A percentile compares a stretch with the other conserved stretches of the same genome.
Evolutionary conservation across 1,284 basidiomycete genomes (phyloP).

Genomic region (Cutaneotrichosporon sp.): DNA sequence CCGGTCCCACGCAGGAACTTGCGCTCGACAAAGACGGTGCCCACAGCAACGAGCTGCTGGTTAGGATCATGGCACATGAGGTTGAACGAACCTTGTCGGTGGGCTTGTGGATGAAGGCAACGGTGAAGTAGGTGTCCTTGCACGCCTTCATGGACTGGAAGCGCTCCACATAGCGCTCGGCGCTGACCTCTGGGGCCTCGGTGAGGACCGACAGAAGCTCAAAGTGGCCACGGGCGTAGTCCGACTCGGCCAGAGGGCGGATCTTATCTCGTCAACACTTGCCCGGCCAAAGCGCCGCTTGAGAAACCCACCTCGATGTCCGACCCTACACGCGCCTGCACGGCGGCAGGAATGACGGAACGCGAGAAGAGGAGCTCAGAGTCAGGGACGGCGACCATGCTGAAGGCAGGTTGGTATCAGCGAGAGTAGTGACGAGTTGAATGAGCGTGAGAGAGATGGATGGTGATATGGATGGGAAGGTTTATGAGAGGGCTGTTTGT

Average conservation of each 20-base stretch:
- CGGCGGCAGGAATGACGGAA: conserved; percentile 31
- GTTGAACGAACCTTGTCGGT: conserved; percentile 60
- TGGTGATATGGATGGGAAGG: not conserved
- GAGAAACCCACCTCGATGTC: conserved; percentile 35
- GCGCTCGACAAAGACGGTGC: conserved; percentile 83
- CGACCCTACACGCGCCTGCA: conserved; percentile 29
- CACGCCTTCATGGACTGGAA: conserved; percentile 59
- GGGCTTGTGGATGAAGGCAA: conserved; percentile 77
- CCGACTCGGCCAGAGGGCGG: conserved; percentile 88
- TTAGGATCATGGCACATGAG: not conserved
- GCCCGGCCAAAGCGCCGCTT: not conserved
- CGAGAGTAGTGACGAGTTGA: not conserved
- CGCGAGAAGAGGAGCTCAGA: conserved; percentile 42
- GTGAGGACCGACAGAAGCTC: conserved; percentile 80
- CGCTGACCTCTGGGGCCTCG: conserved; percentile 70
- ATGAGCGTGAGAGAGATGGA: conserved; percentile 2
- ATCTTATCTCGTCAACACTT: conserved; percentile 56
- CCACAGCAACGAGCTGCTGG: conserved; percentile 71
- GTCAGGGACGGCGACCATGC: conserved; percentile 13
- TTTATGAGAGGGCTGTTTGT: not conserved
- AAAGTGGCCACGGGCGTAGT: conserved; percentile 81
- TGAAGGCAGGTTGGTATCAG: not conserved
- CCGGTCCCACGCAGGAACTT: conserved; percentile 86
- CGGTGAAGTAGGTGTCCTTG: conserved; percentile 72
- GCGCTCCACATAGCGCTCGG: conserved; percentile 65